These are phyloP conservation scores for Lachnellula occidentalis DNA, from an alignment of 2,329 filamentous ascomycete genomes.

Conservation along the genomic window DNA sequence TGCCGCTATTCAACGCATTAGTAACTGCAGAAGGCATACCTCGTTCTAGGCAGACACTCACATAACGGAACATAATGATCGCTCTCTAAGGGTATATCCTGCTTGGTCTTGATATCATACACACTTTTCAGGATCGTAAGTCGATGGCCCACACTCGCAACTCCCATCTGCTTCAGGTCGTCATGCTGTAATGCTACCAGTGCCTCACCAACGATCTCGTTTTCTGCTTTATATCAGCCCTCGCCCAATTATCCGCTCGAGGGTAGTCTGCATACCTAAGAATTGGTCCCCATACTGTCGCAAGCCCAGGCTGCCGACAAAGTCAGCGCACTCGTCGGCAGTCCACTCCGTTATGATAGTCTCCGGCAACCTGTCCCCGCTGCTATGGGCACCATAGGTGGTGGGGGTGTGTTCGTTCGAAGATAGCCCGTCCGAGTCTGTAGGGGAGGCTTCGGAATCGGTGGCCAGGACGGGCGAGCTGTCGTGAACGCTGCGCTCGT, in stretches of 20 bases:
- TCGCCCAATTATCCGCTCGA: slow-evolving; percentile 2
- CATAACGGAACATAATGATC: slow-evolving; percentile 92
- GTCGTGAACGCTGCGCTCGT: slow-evolving; percentile 66
- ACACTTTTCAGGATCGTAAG: slow-evolving; percentile 93
- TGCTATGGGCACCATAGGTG: slow-evolving; percentile 63
- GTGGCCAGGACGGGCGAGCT: slow-evolving; percentile 59
- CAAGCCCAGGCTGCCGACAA: slow-evolving; percentile 72
- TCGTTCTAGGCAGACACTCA: slow-evolving; percentile 42
- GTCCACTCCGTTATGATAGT: slow-evolving; percentile 77
- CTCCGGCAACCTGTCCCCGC: slow-evolving; percentile 62
- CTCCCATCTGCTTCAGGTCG: slow-evolving; percentile 91
- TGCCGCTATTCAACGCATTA: slow-evolving; percentile 56
- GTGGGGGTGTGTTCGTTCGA: slow-evolving; percentile 69
- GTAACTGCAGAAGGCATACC: neutral
- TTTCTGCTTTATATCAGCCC: slow-evolving; percentile 54
- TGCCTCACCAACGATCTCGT: slow-evolving; percentile 89
- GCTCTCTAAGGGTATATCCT: slow-evolving; percentile 83
- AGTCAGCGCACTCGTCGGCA: slow-evolving; percentile 84
- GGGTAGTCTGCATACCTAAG: slow-evolving; percentile 55
- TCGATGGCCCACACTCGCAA: slow-evolving; percentile 87
- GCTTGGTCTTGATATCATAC: slow-evolving; percentile 92
- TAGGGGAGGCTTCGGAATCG: slow-evolving; percentile 64
- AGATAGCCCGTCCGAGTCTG: slow-evolving; percentile 66
- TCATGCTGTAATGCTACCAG: slow-evolving; percentile 84
- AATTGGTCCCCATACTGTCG: slow-evolving; percentile 79